phyloP scores from a whole-genome alignment of 2,329 filamentous ascomycete species.

The Trichoderma gracile region DNA sequence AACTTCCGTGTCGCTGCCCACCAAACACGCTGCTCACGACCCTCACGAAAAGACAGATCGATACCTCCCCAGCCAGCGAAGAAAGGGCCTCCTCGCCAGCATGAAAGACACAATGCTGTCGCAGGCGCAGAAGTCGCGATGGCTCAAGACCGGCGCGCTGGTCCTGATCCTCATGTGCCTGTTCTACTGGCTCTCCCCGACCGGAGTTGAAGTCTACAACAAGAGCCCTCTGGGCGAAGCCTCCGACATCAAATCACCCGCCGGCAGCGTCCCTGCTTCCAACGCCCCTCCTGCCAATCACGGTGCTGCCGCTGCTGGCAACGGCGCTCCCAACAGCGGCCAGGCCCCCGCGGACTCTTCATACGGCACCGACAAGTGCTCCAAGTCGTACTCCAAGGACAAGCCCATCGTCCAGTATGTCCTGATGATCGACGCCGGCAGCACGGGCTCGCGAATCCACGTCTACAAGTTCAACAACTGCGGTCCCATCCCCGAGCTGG shows the following conservation, averaged over 20 bases:
- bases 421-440: slow-evolving; percentile 97
- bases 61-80: slow-evolving; percentile 53
- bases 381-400: slow-evolving; percentile 77
- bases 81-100: slow-evolving; percentile 53
- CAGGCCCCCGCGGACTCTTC: slow-evolving; percentile 61
- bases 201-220: slow-evolving; percentile 56
- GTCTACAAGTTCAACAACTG: slow-evolving; percentile 99
- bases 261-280: background rate
- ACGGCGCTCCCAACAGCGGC: slow-evolving; percentile 40
- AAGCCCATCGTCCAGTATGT: slow-evolving; percentile 98
- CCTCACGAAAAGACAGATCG: slow-evolving; percentile 66
- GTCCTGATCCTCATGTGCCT: slow-evolving; percentile 60
- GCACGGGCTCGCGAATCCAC: slow-evolving; percentile 96
- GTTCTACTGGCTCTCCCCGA: slow-evolving; percentile 65
- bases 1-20: slow-evolving; percentile 64
- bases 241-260: slow-evolving; percentile 4
- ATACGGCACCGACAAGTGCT: slow-evolving; percentile 72
- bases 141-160: slow-evolving; percentile 65
- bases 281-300: slow-evolving; percentile 30
- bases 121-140: slow-evolving; percentile 65
- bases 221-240: slow-evolving; percentile 37
- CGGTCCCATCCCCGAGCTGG: slow-evolving; percentile 89
- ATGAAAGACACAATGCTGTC: slow-evolving; percentile 61
- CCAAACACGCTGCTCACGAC: slow-evolving; percentile 59
- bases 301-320: slow-evolving; percentile 15